Conservation (phyloP, 2,329 filamentous ascomycete species). For the Colletotrichum aenigma region DNA sequence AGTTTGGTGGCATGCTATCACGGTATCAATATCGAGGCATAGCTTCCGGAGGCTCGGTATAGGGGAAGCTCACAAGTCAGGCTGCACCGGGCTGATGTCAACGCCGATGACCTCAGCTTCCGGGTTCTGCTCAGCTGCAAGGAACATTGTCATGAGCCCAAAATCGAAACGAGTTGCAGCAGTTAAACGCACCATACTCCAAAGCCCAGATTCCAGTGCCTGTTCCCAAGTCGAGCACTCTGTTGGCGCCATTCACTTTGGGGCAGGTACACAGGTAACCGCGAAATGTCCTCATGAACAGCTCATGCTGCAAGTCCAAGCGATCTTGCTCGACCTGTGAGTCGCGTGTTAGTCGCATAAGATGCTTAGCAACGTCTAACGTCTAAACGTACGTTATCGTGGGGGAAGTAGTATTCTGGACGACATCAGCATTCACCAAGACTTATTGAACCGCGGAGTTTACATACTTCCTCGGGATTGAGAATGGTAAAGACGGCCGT, state of each 20-base stretch:
- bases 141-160: background rate
- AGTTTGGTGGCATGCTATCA: conserved; percentile 44
- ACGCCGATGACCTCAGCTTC: conserved; percentile 27
- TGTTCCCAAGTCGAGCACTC: conserved; percentile 28
- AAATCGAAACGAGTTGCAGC: rapidly evolving
- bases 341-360: rapidly evolving
- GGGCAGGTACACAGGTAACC: conserved; percentile 33
- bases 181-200: conserved; percentile 25
- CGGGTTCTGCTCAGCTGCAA: conserved; percentile 30
- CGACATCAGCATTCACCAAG: background rate
- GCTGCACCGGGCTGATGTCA: conserved; percentile 18
- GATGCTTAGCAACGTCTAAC: background rate
- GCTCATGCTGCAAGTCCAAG: conserved; percentile 40
- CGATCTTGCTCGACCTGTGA: conserved; percentile 8
- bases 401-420: conserved; percentile 12
- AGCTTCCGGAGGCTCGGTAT: rapidly evolving
- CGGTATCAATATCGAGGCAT: background rate
- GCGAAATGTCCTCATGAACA: conserved; percentile 35
- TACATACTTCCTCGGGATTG: conserved; percentile 6
- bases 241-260: conserved; percentile 16
- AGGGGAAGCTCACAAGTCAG: background rate
- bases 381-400: background rate
- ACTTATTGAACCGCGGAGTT: rapidly evolving
- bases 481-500: conserved; percentile 11
- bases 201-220: conserved; percentile 30